A percentile compares a stretch with the other conserved stretches of the same genome.
phyloP scores from a whole-genome alignment of 139 green algal genomes.

The Astrephomene gubernaculifera region DNA sequence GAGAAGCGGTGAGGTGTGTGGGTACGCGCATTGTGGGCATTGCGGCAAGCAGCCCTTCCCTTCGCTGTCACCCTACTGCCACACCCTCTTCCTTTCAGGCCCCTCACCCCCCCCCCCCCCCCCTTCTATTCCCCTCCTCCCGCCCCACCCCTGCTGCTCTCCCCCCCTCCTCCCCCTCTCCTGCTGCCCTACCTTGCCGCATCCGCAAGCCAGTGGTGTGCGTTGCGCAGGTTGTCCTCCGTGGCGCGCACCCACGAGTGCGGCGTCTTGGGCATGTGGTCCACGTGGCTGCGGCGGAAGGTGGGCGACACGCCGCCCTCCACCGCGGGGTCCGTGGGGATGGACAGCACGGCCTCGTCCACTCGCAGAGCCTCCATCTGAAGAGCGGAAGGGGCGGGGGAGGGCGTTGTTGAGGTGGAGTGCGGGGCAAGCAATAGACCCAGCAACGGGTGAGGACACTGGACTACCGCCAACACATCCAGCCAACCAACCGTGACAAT shows the following conservation, averaged over 20 bases:
- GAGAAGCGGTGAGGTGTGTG: too few species aligned
- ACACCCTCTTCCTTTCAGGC: too few species aligned
- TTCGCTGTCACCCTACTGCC: too few species aligned
- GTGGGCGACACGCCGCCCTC: constrained; percentile 14
- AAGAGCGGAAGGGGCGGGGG: background rate
- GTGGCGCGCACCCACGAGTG: constrained; percentile 55
- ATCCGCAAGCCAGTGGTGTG: constrained; percentile 54
- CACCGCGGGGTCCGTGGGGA: constrained; percentile 15
- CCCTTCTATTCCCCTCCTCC: background rate
- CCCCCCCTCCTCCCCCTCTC: background rate
- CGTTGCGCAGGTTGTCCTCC: constrained; percentile 54
- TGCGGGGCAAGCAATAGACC: too few species aligned
- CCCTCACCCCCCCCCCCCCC: too few species aligned
- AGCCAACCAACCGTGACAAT: too few species aligned
- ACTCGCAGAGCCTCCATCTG: constrained; percentile 47
- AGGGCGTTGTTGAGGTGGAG: too few species aligned
- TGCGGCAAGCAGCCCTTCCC: too few species aligned
- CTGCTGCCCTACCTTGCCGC: constrained; percentile 27
- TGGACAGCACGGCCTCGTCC: constrained; percentile 49
- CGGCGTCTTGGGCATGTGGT: constrained; percentile 48
- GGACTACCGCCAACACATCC: too few species aligned
- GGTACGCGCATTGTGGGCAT: too few species aligned
- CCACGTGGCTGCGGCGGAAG: constrained; percentile 15
- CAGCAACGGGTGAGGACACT: too few species aligned
- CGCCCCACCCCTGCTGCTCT: background rate